Evolutionary conservation across 345 rosid species (phyloP), one percentile per base, ranked within the genome.

Genomic region (Capsella bursapastoris): DNA sequence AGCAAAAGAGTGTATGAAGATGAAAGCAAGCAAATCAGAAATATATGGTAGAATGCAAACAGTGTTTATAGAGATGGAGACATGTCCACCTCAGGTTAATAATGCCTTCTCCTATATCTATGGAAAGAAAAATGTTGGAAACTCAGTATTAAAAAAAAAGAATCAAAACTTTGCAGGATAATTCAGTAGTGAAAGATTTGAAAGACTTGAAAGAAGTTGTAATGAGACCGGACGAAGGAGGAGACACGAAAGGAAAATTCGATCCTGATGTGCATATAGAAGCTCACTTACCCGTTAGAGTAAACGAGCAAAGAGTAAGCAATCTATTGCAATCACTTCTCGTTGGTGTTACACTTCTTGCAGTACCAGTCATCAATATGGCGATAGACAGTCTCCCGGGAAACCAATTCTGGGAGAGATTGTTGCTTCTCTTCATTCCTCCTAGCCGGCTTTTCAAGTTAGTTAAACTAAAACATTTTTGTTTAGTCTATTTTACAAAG

Each of bases 341-440:
- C 0, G 90, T 93, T 22, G 96, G 86, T 14, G 68, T 74, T 68
- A 81, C 89, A 28, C 75, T 90, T 1, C 77, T 52, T 28, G 98
- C 89, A 0, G 79, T 89, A 60, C 92, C 98, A 34, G 81, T 83
- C 38, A 83, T 93, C 61, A 90, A 85, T 80, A 90, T 90, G 98
- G 96, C 98, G 0, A 83, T 93, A 4, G 97, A 93, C 72, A 90
- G 96, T 82, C 95, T 93, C 11, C 96, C 92, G 0, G 96, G 98
- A 22, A 90, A 89, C 79, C 98, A 90, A 14, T 93, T 89, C 76
- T 93, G 90, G 89, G 97, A 90, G 66, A 83, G 97, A 65, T 28
- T 88, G 5, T 79, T 89, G 44, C 84, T 93, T 34, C 92, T 93
- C 64, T 86, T 90, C 78, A 75, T 88, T 57, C 65, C 84, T 49